Base-by-base conservation (phyloP, 352 stramenopile species). In the Pythium insidiosum region DNA sequence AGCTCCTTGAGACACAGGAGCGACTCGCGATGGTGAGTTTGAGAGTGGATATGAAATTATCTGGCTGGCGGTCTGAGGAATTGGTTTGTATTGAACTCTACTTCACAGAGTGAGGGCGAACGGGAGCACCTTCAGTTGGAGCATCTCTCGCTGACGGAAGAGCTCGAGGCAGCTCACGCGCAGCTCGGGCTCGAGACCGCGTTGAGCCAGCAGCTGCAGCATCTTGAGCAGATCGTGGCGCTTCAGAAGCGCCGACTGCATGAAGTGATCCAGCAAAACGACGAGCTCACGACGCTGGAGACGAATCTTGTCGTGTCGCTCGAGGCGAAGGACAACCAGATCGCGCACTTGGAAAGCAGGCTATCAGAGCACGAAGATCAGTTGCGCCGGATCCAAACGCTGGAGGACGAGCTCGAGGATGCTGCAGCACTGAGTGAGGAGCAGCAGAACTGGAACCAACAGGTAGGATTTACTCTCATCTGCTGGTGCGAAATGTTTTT, bases 121-220 rank as follows among this genome's bases (percentile, higher is more conserved):
- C 46, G 67, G 43, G 21, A 53, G 7, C 26, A 57, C 10, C 21
- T 66, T 29, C 40, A 53, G 7, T 31, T 61, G 3, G 36, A 33
- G 16, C 9, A 9, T 9, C 9, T 13, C 9, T 18, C 49, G 2
- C 46, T 59, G 28, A 35, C 47, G 20, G 41, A 56, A 22, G 41
- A 57, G 21, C 25, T 57, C 0, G 13, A 40, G 20, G 21, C 50
- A 49, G 49, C 49, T 29, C 28, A 54, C 42, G 44, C 63, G 16
- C 35, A 52, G 35, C n/a, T 35, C 36, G 23, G 44, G 5, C 30
- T 81, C 18, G 43, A 64, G 5, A 55, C 68, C 19, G 31, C 30
- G 5, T 28, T 71, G 19, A 52, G 43, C 16, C 57, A 78, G 22
- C 39, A 83, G 29, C 56, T 84, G 16, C 52, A 67, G 13, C 63